phyloP scores from a whole-genome alignment of 225 moss, liverwort and hornwort genomes.

The Physcomitrium patens region DNA sequence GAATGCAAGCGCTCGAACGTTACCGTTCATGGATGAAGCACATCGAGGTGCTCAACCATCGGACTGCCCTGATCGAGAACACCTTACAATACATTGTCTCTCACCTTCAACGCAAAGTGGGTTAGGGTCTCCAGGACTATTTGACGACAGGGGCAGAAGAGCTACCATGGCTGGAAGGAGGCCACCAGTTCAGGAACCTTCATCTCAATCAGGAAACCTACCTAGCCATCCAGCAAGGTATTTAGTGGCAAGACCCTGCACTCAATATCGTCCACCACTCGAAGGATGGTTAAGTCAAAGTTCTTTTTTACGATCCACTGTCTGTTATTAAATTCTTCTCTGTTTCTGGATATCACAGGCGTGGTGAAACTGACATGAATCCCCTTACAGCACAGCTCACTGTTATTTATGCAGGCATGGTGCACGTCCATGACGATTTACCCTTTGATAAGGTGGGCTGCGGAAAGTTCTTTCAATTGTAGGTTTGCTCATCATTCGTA shows the following conservation, averaged over 20 bases:
- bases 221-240: slow-evolving; percentile 26
- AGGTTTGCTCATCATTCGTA: no score
- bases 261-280: neutral
- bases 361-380: slow-evolving; percentile 35
- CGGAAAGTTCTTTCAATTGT: no score
- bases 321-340: no score
- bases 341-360: slow-evolving; percentile 30
- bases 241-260: neutral
- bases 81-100: slow-evolving; percentile 45
- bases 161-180: slow-evolving; percentile 33
- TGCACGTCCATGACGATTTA: slow-evolving; percentile 90
- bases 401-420: slow-evolving; percentile 83
- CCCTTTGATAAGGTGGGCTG: slow-evolving; percentile 78
- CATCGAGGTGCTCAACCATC: slow-evolving; percentile 40
- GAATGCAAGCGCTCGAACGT: slow-evolving; percentile 30
- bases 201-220: slow-evolving; percentile 29
- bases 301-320: no score
- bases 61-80: neutral
- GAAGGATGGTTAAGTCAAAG: no score
- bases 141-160: slow-evolving; percentile 34
- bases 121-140: slow-evolving; percentile 61
- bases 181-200: neutral
- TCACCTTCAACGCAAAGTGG: no score
- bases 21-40: slow-evolving; percentile 46
- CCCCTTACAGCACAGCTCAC: slow-evolving; percentile 77